phyloP scores from a whole-genome alignment of 1,284 basidiomycete genomes.

The Bjerkandera adusta region DNA sequence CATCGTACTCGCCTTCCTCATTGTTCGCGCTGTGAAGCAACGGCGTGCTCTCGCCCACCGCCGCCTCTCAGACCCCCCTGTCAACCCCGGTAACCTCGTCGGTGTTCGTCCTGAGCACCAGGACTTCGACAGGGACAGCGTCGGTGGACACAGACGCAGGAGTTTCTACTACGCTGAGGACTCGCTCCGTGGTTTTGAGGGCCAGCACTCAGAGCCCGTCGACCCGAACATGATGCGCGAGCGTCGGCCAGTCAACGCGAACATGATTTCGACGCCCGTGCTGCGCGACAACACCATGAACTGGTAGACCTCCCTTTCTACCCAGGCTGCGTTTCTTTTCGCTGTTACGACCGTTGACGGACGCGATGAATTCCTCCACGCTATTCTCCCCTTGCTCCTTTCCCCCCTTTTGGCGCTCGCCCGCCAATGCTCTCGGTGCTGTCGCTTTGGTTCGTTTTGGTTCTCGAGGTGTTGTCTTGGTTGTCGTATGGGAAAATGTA shows the following conservation, averaged over 20 bases:
- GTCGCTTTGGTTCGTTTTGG: neutral
- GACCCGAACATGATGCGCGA: slow-evolving; percentile 25
- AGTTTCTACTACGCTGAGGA: slow-evolving; percentile 86
- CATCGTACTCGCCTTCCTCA: slow-evolving; percentile 62
- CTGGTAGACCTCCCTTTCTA: slow-evolving; percentile 20
- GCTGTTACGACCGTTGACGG: slow-evolving; percentile 1
- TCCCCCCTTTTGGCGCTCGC: neutral
- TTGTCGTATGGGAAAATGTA: slow-evolving; percentile 5
- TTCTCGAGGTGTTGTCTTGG: slow-evolving; percentile 2
- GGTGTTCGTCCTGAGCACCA: slow-evolving; percentile 55
- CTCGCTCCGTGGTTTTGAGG: slow-evolving; percentile 55
- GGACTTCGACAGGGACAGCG: slow-evolving; percentile 71
- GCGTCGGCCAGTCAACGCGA: slow-evolving; percentile 25
- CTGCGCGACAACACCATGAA: slow-evolving; percentile 33
- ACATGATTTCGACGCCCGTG: slow-evolving; percentile 29
- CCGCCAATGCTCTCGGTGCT: neutral
- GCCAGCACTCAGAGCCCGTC: slow-evolving; percentile 11
- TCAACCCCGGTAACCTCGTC: slow-evolving; percentile 26
- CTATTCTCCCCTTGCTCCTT: neutral
- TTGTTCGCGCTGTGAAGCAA: slow-evolving; percentile 57
- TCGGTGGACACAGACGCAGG: slow-evolving; percentile 66
- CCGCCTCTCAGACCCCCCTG: slow-evolving; percentile 52
- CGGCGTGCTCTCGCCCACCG: slow-evolving; percentile 60
- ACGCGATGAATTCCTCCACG: neutral
- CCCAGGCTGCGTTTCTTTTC: too few relatives aligned